A percentile compares a stretch with the other conserved stretches of the same genome.
These are phyloP conservation scores for Anthracocystis panici-leucophaei DNA, from an alignment of 1,284 basidiomycete genomes.

Conservation along the genomic window DNA sequence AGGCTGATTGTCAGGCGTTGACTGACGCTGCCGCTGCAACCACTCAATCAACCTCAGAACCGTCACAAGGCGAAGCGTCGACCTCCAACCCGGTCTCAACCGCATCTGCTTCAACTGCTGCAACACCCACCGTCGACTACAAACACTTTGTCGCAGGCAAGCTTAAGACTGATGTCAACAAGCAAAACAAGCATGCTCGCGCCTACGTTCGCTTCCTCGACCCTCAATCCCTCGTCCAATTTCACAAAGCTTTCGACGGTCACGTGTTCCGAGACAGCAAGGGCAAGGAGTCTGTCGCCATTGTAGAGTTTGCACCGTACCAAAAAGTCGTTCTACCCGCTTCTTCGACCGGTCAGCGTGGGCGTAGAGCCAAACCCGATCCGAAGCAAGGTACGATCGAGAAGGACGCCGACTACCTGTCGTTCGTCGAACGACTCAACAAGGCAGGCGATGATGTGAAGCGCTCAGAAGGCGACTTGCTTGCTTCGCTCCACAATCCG, in stretches of 20 bases:
- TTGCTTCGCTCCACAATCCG: constrained; percentile 30
- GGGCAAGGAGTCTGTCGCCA: constrained; percentile 85
- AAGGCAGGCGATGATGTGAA: constrained; percentile 27
- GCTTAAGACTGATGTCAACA: constrained; percentile 51
- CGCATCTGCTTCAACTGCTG: not conserved
- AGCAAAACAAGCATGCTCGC: constrained; percentile 74
- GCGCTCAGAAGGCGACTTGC: constrained; percentile 53
- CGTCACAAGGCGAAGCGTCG: constrained; percentile 6
- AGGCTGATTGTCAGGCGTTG: constrained; percentile 73
- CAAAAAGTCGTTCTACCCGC: constrained; percentile 77
- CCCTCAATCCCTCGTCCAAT: constrained; percentile 78
- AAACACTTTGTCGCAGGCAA: constrained; percentile 57
- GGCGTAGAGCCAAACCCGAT: constrained; percentile 78
- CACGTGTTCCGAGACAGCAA: constrained; percentile 91
- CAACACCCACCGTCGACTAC: constrained; percentile 52
- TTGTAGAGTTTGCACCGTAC: constrained; percentile 93
- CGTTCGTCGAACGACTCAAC: constrained; percentile 39
- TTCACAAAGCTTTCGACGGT: constrained; percentile 88
- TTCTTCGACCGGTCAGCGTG: not conserved
- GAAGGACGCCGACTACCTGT: constrained; percentile 70
- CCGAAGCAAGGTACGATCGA: constrained; percentile 80
- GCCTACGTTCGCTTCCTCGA: constrained; percentile 91
- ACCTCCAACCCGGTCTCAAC: not conserved
- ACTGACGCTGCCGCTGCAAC: constrained; percentile 65
- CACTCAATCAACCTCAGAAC: constrained; percentile 1